Base-by-base conservation (phyloP, 441 rosid genomes). In the Adansonia madagascariensis region DNA sequence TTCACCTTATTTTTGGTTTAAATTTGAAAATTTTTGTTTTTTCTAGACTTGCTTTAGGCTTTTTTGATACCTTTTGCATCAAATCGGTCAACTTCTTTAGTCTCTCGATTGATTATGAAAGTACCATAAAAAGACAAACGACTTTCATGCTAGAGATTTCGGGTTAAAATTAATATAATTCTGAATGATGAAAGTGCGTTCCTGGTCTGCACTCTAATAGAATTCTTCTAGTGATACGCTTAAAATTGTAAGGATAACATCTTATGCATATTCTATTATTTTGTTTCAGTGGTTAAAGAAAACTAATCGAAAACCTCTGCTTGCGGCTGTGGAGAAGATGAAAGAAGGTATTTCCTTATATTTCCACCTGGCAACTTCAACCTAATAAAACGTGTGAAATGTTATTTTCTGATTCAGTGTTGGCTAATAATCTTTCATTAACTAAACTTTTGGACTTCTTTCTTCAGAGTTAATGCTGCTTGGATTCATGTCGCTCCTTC, bases 391-490 rank as follows among this genome's bases (percentile, higher is more conserved):
- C 76, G 41, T 20, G 61, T 47, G 1, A 3, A 11, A 12, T 12
- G 8, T 4, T 57, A 31, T 60, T 76, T 68, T 78, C 43, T 55
- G 64, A 20, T 77, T 56, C 52, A 55, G 47, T 73, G 66, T 35
- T 69, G 18, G 15, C 66, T 50, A 75, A 35, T 57, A n/a, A 41
- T 44, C 49, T 66, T 27, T 75, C 46, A 12, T 27, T 27, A 27
- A 27, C 24, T 75, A 18, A 18, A 18, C 11, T 43, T 74, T 64
- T 59, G 72, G 73, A 35, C 53, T 69, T 76, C 8, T 73, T 0
- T 84, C 46, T 78, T 68, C 91, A 94, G 98, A 94, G 88, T 82
- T 94, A 91, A 94, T 92, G 98, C 91, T 94, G 85, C 98, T 94
- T 69, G 98, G 97, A 52, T 94, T 91, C 87, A 94, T 94, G 79